phyloP scores from a whole-genome alignment of 345 rosid species.

The Excoecaria agallocha region DNA sequence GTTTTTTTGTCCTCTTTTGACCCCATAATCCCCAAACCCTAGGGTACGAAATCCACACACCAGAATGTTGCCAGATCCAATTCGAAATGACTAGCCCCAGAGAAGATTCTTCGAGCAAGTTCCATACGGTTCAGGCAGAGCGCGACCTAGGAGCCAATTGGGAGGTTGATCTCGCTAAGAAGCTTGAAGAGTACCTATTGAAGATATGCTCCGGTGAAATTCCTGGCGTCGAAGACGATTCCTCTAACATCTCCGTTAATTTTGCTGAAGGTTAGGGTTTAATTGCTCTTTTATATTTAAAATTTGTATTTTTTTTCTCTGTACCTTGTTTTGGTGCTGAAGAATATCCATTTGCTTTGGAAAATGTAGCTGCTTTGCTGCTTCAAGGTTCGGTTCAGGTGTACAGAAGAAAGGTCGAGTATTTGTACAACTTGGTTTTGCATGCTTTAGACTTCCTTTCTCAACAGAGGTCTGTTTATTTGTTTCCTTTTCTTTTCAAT shows the following conservation, averaged over 20 bases:
- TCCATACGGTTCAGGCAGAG: conserved; percentile 74
- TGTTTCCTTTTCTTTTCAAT: not conserved
- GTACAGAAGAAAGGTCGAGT: conserved; percentile 94
- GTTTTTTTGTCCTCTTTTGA: not conserved
- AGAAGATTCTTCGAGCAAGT: conserved; percentile 28
- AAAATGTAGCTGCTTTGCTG: conserved; percentile 85
- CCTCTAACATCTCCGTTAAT: conserved; percentile 47
- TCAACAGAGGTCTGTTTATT: conserved; percentile 55
- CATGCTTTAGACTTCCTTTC: conserved; percentile 94
- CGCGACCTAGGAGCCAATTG: conserved; percentile 89
- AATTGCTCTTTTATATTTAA: not conserved
- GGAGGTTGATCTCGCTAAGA: conserved; percentile 81
- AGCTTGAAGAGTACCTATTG: conserved; percentile 84
- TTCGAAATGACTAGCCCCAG: conserved; percentile 27
- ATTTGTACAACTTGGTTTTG: conserved; percentile 81
- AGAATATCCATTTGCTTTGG: conserved; percentile 4
- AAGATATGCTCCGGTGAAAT: conserved; percentile 72
- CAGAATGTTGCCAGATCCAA: not conserved
- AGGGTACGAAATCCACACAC: conserved; percentile 3
- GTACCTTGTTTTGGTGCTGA: conserved; percentile 5
- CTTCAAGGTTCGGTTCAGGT: conserved; percentile 98
- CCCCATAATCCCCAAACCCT: conserved; percentile 13
- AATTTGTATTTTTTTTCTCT: conserved; percentile 1
- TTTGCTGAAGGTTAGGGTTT: conserved; percentile 81
- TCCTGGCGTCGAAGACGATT: conserved; percentile 44